Conservation (phyloP, 177 flowering plant genomes). For the Vitis hybrid region DNA sequence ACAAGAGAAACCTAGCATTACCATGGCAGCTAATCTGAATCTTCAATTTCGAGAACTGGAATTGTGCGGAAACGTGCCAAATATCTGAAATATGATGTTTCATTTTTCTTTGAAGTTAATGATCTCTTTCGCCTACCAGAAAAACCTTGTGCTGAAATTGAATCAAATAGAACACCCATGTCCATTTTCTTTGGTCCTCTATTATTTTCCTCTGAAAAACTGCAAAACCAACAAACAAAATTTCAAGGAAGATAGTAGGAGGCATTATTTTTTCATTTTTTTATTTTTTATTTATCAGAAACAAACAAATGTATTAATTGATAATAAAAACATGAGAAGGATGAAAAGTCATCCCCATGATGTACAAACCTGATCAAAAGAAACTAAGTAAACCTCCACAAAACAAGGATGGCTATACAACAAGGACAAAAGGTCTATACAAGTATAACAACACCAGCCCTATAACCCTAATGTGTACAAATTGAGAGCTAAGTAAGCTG, state of each 20-base stretch:
- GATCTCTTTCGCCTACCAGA: slow-evolving; percentile 56
- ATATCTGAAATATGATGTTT: slow-evolving; percentile 28
- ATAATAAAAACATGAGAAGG: neutral
- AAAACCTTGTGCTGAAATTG: slow-evolving; percentile 62
- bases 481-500: no score
- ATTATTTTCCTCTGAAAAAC: slow-evolving; percentile 39
- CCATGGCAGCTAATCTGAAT: slow-evolving; percentile 49
- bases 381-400: no score
- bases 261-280: neutral
- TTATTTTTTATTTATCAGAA: neutral
- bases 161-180: slow-evolving; percentile 54
- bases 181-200: slow-evolving; percentile 28
- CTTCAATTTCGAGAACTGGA: slow-evolving; percentile 46
- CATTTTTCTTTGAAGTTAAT: slow-evolving; percentile 23
- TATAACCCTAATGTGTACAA: no score
- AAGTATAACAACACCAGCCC: no score
- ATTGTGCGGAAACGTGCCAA: slow-evolving; percentile 55
- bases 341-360: neutral
- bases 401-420: no score
- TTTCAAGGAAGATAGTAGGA: neutral
- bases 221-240: slow-evolving; percentile 22
- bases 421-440: no score
- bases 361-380: no score
- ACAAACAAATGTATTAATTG: neutral
- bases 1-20: slow-evolving; percentile 38